phyloP scores from a whole-genome alignment of 495 filamentous ascomycete species.

The Podospora sp. region DNA sequence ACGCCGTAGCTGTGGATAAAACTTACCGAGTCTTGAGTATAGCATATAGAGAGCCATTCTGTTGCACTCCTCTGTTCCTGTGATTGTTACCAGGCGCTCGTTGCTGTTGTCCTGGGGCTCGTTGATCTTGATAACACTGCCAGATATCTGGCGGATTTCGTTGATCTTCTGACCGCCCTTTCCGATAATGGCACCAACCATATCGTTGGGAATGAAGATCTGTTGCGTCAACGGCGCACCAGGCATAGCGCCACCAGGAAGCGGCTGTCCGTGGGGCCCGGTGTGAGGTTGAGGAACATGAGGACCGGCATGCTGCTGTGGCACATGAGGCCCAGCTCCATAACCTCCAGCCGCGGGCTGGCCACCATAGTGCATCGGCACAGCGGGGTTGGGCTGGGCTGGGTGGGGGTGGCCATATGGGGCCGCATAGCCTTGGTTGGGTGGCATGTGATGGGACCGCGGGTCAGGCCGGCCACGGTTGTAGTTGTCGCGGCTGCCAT shows the following conservation, averaged over 20 bases:
- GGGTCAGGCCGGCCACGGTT: conserved; percentile 64
- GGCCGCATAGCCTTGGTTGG: conserved; percentile 47
- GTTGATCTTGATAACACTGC: conserved; percentile 99
- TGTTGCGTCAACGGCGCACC: conserved; percentile 94
- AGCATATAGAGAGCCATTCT: conserved; percentile 99
- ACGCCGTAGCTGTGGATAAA: conserved; percentile 24
- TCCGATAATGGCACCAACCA: conserved; percentile 98
- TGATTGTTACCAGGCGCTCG: conserved; percentile 94
- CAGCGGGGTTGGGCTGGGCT: conserved; percentile 62
- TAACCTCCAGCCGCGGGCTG: conserved; percentile 50
- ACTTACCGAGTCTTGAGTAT: conserved; percentile 92
- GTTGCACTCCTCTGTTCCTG: conserved; percentile 96
- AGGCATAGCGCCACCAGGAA: conserved; percentile 69
- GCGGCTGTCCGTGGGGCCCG: conserved; percentile 66
- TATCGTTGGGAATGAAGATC: conserved; percentile 98
- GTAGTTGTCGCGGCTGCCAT: conserved; percentile 87
- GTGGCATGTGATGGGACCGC: conserved; percentile 59
- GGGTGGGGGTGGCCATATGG: conserved; percentile 67
- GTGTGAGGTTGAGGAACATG: conserved; percentile 53
- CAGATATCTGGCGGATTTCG: conserved; percentile 93
- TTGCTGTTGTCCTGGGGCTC: conserved; percentile 99
- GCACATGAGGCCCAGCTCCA: conserved; percentile 77
- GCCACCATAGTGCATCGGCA: conserved; percentile 72
- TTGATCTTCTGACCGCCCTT: conserved; percentile 99
- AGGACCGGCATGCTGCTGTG: conserved; percentile 65